Base-by-base conservation (phyloP, 495 filamentous ascomycete species). In the Lasiosphaeris hirsuta region DNA sequence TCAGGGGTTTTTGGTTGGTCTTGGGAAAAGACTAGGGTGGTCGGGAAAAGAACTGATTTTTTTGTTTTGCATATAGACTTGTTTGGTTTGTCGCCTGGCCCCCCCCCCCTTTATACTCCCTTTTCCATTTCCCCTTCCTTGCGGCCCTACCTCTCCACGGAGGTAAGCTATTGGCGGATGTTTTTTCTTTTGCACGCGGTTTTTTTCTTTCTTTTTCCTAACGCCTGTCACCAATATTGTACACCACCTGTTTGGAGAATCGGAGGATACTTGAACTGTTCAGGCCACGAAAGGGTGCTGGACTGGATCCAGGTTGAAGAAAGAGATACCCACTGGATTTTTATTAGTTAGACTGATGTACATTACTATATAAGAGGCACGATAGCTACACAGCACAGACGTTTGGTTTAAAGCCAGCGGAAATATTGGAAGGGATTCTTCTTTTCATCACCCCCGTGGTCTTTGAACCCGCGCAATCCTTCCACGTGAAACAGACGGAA, bases 261-360 rank as follows among this genome's bases (percentile, higher is more conserved):
- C 55, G 62, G 62, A 56, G 59, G 62, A 61, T 38, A 50, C 60
- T 51, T 53, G 53, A 10, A 60, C 57, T 68, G 63, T 66, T 63
- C 57, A 51, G 54, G 63, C 55, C 56, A 67, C 59, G 60, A 59
- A 67, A 63, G 67, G 64, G 61, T 60, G 64, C 72, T 75, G 70
- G 75, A 63, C 75, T 77, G 75, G 75, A 64, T 69, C 74, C 74
- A 72, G 69, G 66, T 73, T 63, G 62, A 70, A 30, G 23, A 30
- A 74, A 74, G 71, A 74, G 72, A 75, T 75, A 75, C 72, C 72
- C 75, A 72, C 65, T 65, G 62, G 63, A 57, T 60, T 60, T 69
- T 72, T 70, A 53, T 49, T 60, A 36, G 69, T 76, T 75, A 74
- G 71, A 73, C 70, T 63, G 54, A 62, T 74, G 74, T 77, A 77